These are phyloP conservation scores for Chaetomium sp. DNA, from an alignment of 2,329 filamentous ascomycete genomes.

Conservation along the genomic window DNA sequence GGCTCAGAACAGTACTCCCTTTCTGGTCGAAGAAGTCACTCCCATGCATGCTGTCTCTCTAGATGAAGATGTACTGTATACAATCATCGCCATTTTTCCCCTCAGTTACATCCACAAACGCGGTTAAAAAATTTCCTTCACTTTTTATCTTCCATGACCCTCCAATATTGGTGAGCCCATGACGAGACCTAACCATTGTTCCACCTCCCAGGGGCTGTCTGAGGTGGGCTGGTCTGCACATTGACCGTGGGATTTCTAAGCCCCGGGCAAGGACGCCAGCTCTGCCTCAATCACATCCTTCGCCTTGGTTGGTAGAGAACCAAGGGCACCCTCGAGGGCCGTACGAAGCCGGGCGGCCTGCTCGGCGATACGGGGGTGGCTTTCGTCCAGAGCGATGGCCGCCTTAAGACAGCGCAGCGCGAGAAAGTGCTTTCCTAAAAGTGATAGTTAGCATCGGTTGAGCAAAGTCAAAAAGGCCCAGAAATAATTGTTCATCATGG, in stretches of 20 bases:
- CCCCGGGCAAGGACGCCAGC: conserved; percentile 36
- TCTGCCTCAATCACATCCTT: conserved; percentile 63
- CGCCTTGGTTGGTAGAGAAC: conserved; percentile 58
- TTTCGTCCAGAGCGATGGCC: conserved; percentile 60
- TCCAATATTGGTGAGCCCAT: too few relatives aligned
- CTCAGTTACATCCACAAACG: too few relatives aligned
- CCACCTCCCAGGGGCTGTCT: too few relatives aligned
- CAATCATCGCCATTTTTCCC: neutral
- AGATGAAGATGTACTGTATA: neutral
- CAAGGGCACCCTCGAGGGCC: conserved; percentile 48
- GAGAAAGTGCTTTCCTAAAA: conserved; percentile 73
- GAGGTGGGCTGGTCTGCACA: neutral
- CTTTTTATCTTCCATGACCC: too few relatives aligned
- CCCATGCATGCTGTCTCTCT: conserved; percentile 9
- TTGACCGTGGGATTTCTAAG: neutral
- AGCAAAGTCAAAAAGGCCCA: neutral
- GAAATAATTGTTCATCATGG: conserved; percentile 13
- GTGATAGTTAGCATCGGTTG: conserved; percentile 22
- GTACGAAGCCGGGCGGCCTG: conserved; percentile 65
- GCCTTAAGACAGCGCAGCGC: conserved; percentile 80
- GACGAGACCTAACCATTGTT: too few relatives aligned
- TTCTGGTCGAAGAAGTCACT: neutral
- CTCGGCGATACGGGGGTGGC: conserved; percentile 67
- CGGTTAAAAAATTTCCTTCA: too few relatives aligned
- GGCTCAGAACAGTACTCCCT: neutral